Evolutionary conservation across 2,329 filamentous ascomycete species (phyloP).

Genomic region (Claviceps fusiformis): DNA sequence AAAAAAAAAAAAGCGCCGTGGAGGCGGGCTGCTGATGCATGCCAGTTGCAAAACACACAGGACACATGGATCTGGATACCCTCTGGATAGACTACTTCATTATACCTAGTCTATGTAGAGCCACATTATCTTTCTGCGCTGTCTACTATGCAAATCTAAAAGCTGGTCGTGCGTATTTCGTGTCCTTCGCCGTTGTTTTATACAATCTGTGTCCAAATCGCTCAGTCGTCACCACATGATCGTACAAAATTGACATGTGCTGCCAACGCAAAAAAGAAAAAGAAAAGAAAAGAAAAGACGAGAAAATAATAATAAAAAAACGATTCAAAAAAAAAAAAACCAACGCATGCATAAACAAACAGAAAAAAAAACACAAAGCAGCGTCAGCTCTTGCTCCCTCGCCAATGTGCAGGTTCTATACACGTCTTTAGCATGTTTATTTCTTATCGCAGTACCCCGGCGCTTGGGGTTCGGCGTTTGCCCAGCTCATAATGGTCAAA

Average conservation of each 20-base stretch:
- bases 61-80: not conserved
- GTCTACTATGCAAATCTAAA: constrained; percentile 3
- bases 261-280: not conserved
- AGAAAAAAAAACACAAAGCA: not conserved
- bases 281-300: not conserved
- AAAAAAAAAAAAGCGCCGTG: too few relatives aligned
- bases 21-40: too few relatives aligned
- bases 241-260: not conserved
- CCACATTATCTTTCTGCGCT: not conserved
- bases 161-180: not conserved
- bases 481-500: constrained; percentile 80
- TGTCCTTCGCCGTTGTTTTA: not conserved
- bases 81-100: not conserved
- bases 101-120: not conserved
- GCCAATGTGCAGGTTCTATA: not conserved
- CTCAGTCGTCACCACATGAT: not conserved
- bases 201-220: not conserved
- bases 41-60: not conserved
- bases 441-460: constrained; percentile 42
- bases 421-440: constrained; percentile 2
- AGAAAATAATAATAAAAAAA: not conserved
- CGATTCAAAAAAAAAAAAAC: not conserved
- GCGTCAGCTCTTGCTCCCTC: not conserved
- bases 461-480: constrained; percentile 36
- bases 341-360: too few relatives aligned